Evolutionary conservation across 2,329 filamentous ascomycete genomes (phyloP).

Genomic region (Colletotrichum eleusines): DNA sequence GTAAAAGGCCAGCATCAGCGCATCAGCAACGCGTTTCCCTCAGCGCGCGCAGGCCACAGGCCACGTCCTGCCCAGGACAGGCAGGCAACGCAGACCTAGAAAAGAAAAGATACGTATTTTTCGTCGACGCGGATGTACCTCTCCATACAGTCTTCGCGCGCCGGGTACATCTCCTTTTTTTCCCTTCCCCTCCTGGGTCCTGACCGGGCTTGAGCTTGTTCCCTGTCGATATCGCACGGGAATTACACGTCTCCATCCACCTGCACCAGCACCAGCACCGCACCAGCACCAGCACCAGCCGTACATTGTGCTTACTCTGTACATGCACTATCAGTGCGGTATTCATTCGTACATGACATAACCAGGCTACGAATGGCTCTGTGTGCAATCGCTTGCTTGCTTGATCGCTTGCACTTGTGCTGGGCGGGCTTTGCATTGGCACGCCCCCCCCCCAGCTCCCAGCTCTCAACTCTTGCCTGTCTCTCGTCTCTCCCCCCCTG

Average conservation of each 20-base stretch:
- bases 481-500: neutral
- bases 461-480: conserved; percentile 3
- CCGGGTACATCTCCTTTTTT: neutral
- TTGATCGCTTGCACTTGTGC: neutral
- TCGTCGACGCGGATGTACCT: neutral
- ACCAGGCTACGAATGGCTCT: too few relatives aligned
- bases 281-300: conserved; percentile 6
- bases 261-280: conserved; percentile 2
- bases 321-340: too few relatives aligned
- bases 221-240: conserved; percentile 23
- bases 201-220: conserved; percentile 32
- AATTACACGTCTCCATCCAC: conserved; percentile 13
- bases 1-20: conserved; percentile 10
- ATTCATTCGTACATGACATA: too few relatives aligned
- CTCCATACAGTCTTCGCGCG: neutral
- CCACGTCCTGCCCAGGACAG: conserved; percentile 5
- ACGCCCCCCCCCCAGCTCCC: conserved; percentile 5
- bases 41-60: neutral
- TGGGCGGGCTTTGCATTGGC: neutral
- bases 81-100: neutral
- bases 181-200: neutral
- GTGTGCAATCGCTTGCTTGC: neutral
- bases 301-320: too few relatives aligned
- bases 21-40: conserved; percentile 5
- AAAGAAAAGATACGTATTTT: conserved; percentile 10